Base-by-base conservation (phyloP, 1,284 basidiomycete genomes). In the Microbotryum intermedium region DNA sequence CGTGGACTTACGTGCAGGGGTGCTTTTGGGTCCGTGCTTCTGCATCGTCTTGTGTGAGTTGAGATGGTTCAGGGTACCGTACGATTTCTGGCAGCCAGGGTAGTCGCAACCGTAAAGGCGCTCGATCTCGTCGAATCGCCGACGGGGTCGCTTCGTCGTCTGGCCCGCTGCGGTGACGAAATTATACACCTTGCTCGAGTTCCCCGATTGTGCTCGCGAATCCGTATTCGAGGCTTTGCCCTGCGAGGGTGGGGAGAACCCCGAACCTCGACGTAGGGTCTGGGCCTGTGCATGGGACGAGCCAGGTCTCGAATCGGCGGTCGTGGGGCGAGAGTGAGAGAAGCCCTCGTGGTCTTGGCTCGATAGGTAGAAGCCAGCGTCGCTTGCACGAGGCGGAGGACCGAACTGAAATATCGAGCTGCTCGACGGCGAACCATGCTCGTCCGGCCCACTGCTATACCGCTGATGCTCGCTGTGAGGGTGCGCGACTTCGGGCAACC, bases 41-140 rank as follows among this genome's bases (percentile, higher is more conserved):
- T 92, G 90, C 88, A 92, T 91, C 25, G 84, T 86, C 65, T 93
- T 88, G 74, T 93, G 90, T 21, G 90, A 89, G 72, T 93, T 93
- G 64, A 93, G 80, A 74, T 93, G 90, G 74, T 93, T 93, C 48
- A 93, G 80, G 6, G 69, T 70, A 4, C 72, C 72, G 59, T 79
- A 80, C 30, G 75, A 80, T 76, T 93, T 93, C 46, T 82, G 80
- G 75, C 90, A 93, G 50, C 87, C 85, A 2, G 83, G 84, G 81
- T 84, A 92, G 67, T 77, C 79, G 78, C 90, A 93, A 60, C 83
- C 81, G 74, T 93, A 93, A 50, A 92, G 77, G n/a, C 90, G 82
- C 76, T 93, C 90, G 64, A 93, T 92, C 79, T 91, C 89, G 72
- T 91, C 89, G 75, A 88, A 90, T 57, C 87, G 80, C 67, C 89